A percentile compares a stretch with the other conserved stretches of the same genome.
These are phyloP conservation scores for Aspergillus pseudoterreus DNA, from an alignment of 2,329 filamentous ascomycete genomes.

Conservation along the genomic window DNA sequence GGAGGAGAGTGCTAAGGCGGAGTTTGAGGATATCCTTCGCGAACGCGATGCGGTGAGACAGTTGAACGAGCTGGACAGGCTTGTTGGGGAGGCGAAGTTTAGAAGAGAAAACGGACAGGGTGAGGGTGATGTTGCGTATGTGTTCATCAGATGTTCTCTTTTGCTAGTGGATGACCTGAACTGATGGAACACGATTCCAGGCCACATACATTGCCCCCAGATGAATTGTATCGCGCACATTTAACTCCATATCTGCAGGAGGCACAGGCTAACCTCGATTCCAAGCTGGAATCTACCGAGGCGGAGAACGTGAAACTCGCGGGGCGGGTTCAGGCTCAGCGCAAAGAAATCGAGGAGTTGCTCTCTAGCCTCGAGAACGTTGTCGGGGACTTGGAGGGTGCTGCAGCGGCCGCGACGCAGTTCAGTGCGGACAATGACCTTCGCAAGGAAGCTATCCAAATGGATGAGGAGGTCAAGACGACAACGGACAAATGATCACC, in stretches of 20 bases:
- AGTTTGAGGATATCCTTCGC: constrained; percentile 59
- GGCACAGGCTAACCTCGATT: constrained; percentile 47
- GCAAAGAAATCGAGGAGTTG: constrained; percentile 55
- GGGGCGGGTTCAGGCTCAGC: constrained; percentile 50
- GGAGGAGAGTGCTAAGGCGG: constrained; percentile 53
- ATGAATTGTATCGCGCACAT: constrained; percentile 57
- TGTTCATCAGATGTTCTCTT: constrained; percentile 15
- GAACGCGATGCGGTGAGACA: constrained; percentile 55
- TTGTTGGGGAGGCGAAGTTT: constrained; percentile 56
- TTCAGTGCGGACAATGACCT: constrained; percentile 36
- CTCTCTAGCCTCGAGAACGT: constrained; percentile 54
- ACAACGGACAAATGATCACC: constrained; percentile 23
- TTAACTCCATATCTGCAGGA: constrained; percentile 54
- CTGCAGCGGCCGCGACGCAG: constrained; percentile 40
- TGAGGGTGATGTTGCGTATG: constrained; percentile 46
- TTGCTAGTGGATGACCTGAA: not conserved
- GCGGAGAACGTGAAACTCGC: constrained; percentile 52
- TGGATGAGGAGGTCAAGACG: constrained; percentile 40
- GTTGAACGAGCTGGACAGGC: constrained; percentile 58
- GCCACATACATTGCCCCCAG: constrained; percentile 56
- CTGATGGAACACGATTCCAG: constrained; percentile 29
- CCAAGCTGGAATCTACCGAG: constrained; percentile 49
- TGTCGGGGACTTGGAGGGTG: constrained; percentile 55
- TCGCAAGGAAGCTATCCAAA: constrained; percentile 40
- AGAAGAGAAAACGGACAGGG: constrained; percentile 45